Evolutionary conservation across 2,329 filamentous ascomycete species (phyloP).

Genomic region (Alternaria brassicicola): DNA sequence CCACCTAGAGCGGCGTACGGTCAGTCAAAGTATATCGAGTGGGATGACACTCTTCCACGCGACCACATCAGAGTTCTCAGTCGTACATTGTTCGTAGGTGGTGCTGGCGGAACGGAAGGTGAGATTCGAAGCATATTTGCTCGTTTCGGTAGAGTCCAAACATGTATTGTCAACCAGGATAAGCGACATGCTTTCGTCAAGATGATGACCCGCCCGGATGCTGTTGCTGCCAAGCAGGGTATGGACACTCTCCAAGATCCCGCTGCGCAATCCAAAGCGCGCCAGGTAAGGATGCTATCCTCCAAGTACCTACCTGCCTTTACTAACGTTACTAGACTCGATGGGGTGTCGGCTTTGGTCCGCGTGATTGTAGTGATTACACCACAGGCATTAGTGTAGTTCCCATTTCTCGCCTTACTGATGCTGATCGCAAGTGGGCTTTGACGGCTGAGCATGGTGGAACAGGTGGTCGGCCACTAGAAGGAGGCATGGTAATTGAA

Average conservation of each 20-base stretch:
- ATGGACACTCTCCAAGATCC: slow-evolving; percentile 81
- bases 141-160: slow-evolving; percentile 87
- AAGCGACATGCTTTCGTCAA: slow-evolving; percentile 99
- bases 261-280: slow-evolving; percentile 69
- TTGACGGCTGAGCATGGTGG: slow-evolving; percentile 91
- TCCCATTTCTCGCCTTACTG: slow-evolving; percentile 88
- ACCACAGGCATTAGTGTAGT: slow-evolving; percentile 90
- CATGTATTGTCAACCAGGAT: slow-evolving; percentile 96
- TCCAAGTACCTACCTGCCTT: background rate
- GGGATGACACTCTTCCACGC: slow-evolving; percentile 73
- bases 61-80: slow-evolving; percentile 85
- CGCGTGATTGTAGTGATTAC: slow-evolving; percentile 96
- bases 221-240: slow-evolving; percentile 79
- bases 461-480: slow-evolving; percentile 81
- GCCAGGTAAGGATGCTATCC: slow-evolving; percentile 42
- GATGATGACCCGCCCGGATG: slow-evolving; percentile 90
- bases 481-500: slow-evolving; percentile 85
- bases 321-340: slow-evolving; percentile 68
- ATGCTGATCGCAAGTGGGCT: slow-evolving; percentile 98
- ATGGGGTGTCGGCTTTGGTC: slow-evolving; percentile 97
- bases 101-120: slow-evolving; percentile 75
- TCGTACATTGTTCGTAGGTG: slow-evolving; percentile 94
- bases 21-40: slow-evolving; percentile 76
- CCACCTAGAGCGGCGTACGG: slow-evolving; percentile 50
- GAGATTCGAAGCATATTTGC: slow-evolving; percentile 83